A percentile compares a stretch with the other conserved stretches of the same genome.
These are phyloP conservation scores for Melanogaster broomeanus DNA, from an alignment of 768 basidiomycete species.

Conservation along the genomic window DNA sequence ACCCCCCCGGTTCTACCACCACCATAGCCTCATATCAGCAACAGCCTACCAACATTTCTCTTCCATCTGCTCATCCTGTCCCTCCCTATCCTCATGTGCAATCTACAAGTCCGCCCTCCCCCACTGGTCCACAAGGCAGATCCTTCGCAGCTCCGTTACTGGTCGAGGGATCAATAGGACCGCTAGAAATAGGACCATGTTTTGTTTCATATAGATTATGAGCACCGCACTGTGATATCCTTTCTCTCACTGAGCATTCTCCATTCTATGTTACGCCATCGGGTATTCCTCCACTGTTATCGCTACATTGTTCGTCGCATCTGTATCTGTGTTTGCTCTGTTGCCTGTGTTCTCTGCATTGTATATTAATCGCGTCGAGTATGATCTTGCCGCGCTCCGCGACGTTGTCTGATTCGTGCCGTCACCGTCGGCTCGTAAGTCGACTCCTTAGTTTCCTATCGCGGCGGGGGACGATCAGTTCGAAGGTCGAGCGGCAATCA, in stretches of 20 bases:
- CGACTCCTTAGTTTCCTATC: slow-evolving; percentile 14
- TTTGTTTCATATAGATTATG: slow-evolving; percentile 13
- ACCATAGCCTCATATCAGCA: slow-evolving; percentile 21
- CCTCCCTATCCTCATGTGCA: slow-evolving; percentile 27
- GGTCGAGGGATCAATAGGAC: slow-evolving; percentile 24
- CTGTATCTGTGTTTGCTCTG: slow-evolving; percentile 2
- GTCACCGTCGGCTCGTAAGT: background rate
- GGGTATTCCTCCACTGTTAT: slow-evolving; percentile 2
- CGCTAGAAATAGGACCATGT: slow-evolving; percentile 6
- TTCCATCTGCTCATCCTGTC: slow-evolving; percentile 24
- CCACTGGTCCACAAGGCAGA: slow-evolving; percentile 28
- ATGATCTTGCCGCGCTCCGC: slow-evolving; percentile 16
- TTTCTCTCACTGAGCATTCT: slow-evolving; percentile 3
- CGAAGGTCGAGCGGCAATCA: background rate
- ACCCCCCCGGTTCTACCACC: slow-evolving; percentile 19
- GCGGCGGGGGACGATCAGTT: slow-evolving; percentile 14
- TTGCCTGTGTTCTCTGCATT: slow-evolving; percentile 14
- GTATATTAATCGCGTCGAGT: slow-evolving; percentile 12
- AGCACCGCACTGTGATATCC: slow-evolving; percentile 15
- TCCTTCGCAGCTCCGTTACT: slow-evolving; percentile 28
- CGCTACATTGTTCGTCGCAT: slow-evolving; percentile 11
- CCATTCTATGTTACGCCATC: background rate
- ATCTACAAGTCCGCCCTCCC: slow-evolving; percentile 23
- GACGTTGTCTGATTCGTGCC: background rate
- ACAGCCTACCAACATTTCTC: slow-evolving; percentile 23